Conservation (phyloP, 257 asterid genomes). For the Ballota nigra region DNA sequence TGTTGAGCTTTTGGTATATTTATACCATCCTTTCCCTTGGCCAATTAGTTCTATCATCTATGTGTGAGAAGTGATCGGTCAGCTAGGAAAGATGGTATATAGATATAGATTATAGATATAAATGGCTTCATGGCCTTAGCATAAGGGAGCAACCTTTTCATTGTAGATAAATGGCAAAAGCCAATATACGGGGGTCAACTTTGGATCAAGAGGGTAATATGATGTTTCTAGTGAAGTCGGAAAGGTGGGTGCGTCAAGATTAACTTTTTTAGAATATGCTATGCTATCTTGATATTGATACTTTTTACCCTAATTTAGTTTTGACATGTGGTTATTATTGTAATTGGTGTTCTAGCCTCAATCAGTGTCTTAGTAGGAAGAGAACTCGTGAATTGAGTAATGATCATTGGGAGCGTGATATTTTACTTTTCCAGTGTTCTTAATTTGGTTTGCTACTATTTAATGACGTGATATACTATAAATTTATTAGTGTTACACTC, state of each 20-base stretch:
- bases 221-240: background rate
- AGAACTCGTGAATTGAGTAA: background rate
- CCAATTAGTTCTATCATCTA: background rate
- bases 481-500: background rate
- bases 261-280: background rate
- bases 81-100: background rate
- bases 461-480: background rate
- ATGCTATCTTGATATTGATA: background rate
- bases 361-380: background rate
- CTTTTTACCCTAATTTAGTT: background rate
- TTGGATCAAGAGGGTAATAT: background rate
- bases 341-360: background rate
- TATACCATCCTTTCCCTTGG: background rate
- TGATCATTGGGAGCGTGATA: background rate
- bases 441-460: background rate
- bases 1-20: background rate
- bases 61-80: background rate
- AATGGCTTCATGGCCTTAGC: background rate
- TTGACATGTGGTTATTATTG: background rate
- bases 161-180: background rate
- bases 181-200: background rate
- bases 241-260: background rate
- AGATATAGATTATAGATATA: background rate
- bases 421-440: background rate
- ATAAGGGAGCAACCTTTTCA: background rate